phyloP scores from a whole-genome alignment of 73 alveolate species.

The Stentor roeselii region DNA sequence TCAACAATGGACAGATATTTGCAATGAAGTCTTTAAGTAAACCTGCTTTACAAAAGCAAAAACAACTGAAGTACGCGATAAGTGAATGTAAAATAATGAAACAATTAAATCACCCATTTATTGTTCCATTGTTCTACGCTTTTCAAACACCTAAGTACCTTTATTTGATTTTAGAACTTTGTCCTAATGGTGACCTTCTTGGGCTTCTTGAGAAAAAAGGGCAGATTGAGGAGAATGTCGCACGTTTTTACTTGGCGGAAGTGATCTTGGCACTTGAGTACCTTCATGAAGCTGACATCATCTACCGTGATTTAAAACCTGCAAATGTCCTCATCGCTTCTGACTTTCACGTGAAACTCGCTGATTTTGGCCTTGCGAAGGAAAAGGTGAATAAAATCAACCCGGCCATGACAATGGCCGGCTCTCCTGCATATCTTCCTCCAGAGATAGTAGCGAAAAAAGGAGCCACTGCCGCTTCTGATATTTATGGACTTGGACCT shows the following conservation, averaged over 20 bases:
- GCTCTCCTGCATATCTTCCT: conserved; percentile 96
- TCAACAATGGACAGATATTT: conserved; percentile 8
- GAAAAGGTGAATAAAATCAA: conserved; percentile 66
- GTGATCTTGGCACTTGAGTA: conserved; percentile 58
- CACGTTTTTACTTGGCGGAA: conserved; percentile 57
- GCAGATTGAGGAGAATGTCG: conserved; percentile 50
- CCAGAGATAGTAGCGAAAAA: conserved; percentile 91
- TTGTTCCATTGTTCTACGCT: conserved; percentile 42
- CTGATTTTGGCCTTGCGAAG: conserved; percentile 93
- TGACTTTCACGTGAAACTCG: conserved; percentile 74
- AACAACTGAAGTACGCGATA: conserved; percentile 34
- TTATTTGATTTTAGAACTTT: conserved; percentile 54
- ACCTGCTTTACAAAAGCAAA: conserved; percentile 19
- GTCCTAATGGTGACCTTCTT: conserved; percentile 68
- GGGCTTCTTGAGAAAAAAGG: conserved; percentile 40
- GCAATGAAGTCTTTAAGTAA: conserved; percentile 36
- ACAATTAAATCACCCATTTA: conserved; percentile 51
- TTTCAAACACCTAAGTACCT: conserved; percentile 54
- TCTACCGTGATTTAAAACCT: conserved; percentile 91
- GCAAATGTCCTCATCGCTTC: conserved; percentile 83
- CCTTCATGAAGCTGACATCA: conserved; percentile 44
- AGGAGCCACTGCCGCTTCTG: conserved; percentile 94
- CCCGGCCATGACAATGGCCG: conserved; percentile 92
- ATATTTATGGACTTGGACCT: conserved; percentile 93
- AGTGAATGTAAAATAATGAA: conserved; percentile 37